Base-by-base conservation (phyloP, 345 rosid species). In the Eucalyptus cloeziana region DNA sequence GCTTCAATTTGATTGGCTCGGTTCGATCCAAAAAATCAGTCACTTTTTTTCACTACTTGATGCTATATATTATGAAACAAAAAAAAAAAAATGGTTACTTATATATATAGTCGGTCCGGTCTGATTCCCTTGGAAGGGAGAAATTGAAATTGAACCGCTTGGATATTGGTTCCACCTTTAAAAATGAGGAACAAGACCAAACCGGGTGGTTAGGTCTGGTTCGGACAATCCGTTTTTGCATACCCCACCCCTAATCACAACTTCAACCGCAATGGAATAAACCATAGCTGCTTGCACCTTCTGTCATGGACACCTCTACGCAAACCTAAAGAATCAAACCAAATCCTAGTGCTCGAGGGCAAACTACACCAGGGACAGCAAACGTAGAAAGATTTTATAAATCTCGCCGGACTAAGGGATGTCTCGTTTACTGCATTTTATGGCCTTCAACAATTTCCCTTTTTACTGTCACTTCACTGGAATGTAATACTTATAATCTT, bases 131-230 rank as follows among this genome's bases (percentile, higher is more conserved):
- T 51, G 54, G 8, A 51, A 51, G 54, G 21, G 21, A 51, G 54
- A 51, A 16, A 0, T 8, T 51, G 3, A 51, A 51, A 51, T 51
- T 4, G 8, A 51, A 3, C 4, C 0, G 2, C 8, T 19, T 2
- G 1, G 22, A 51, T 2, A 51, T 51, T 51, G 54, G 54, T 51
- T 51, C 3, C 21, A 16, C 54, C 6, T 51, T 51, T 16, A 16
- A 16, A 51, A 51, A 51, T 0, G 8, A 51, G 54, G 54, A 51
- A 16, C 21, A 51, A 51, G 54, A 16, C 54, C 54, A 51, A 51
- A 51, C 1, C 2, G 21, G 8, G 4, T 16, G 54, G 8, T 51
- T 16, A 16, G 54, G 22, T 51, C 1, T 51, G 1, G 0, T 51
- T 16, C 2, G 8, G 22, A 51, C 22, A 51, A 51, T 51, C 54